Conservation (phyloP, 208 protist species). For the Leishmania tropica region DNA sequence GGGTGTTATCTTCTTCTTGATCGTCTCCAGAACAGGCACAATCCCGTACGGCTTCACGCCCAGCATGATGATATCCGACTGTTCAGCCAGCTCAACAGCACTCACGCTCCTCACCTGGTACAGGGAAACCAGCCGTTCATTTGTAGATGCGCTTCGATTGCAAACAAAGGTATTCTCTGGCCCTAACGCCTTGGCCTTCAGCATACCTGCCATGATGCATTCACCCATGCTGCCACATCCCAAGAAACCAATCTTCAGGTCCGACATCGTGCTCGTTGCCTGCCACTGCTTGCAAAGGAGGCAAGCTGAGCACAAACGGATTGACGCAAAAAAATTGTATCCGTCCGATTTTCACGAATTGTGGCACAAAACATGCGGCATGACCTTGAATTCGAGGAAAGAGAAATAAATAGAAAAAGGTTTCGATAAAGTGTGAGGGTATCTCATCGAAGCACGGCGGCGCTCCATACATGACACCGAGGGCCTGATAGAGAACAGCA, state of each 20-base stretch:
- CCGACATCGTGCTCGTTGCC: not conserved
- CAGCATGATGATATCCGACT: conserved; percentile 87
- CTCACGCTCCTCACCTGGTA: conserved; percentile 53
- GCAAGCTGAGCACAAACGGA: not conserved
- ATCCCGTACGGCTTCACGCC: conserved; percentile 94
- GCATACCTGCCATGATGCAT: conserved; percentile 84
- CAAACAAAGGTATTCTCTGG: conserved; percentile 69
- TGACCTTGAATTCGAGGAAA: not conserved
- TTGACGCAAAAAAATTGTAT: not conserved
- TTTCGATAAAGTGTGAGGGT: no score
- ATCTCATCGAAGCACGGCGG: no score
- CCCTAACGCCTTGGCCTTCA: conserved; percentile 34
- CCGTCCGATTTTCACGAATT: no score
- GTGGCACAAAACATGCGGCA: not conserved
- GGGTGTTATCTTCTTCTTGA: conserved; percentile 37
- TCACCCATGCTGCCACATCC: conserved; percentile 95
- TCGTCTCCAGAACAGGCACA: conserved; percentile 52
- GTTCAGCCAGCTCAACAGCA: conserved; percentile 59
- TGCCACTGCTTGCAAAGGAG: not conserved
- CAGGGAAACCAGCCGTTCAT: conserved; percentile 44
- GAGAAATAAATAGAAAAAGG: not conserved
- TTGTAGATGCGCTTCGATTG: conserved; percentile 56
- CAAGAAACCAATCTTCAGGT: conserved; percentile 86
- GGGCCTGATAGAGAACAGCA: not conserved
- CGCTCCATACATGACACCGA: not conserved